Conservation (phyloP, 116 monocot genomes). For the Posidonia oceanica region DNA sequence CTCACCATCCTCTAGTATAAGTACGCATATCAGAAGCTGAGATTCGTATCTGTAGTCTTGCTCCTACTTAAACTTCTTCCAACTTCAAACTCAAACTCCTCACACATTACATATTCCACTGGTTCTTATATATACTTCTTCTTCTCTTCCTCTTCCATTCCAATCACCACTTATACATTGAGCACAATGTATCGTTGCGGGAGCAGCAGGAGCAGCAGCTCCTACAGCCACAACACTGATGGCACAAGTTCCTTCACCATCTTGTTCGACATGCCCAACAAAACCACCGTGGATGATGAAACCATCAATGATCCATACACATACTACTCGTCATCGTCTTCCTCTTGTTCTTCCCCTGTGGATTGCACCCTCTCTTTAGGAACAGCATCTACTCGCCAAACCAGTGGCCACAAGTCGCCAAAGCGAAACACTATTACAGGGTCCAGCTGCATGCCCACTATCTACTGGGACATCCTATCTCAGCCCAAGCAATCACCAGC, state of each 20-base stretch:
- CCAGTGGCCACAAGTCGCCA: constrained; percentile 7
- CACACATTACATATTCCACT: too few relatives aligned
- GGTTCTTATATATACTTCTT: too few relatives aligned
- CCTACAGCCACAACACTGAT: not conserved
- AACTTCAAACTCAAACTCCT: too few relatives aligned
- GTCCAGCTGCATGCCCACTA: too few relatives aligned
- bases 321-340: constrained; percentile 12
- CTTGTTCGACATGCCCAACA: constrained; percentile 32
- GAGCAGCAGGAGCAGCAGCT: not conserved
- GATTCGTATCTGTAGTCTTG: too few relatives aligned
- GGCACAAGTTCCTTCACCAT: constrained; percentile 23
- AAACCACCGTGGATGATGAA: not conserved
- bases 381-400: constrained; percentile 67
- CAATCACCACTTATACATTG: too few relatives aligned
- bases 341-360: constrained; percentile 38
- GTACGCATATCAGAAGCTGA: too few relatives aligned
- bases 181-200: too few relatives aligned
- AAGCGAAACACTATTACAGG: not conserved
- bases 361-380: constrained; percentile 91
- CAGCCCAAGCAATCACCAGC: constrained; percentile 18
- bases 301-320: constrained; percentile 4
- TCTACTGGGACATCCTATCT: constrained; percentile 43
- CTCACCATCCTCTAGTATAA: too few relatives aligned
- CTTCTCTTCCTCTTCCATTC: too few relatives aligned
- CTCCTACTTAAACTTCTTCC: too few relatives aligned